Evolutionary conservation across 2,329 filamentous ascomycete genomes (phyloP), one percentile per base, ranked within the genome.

Genomic region (Aspergillus tanneri): DNA sequence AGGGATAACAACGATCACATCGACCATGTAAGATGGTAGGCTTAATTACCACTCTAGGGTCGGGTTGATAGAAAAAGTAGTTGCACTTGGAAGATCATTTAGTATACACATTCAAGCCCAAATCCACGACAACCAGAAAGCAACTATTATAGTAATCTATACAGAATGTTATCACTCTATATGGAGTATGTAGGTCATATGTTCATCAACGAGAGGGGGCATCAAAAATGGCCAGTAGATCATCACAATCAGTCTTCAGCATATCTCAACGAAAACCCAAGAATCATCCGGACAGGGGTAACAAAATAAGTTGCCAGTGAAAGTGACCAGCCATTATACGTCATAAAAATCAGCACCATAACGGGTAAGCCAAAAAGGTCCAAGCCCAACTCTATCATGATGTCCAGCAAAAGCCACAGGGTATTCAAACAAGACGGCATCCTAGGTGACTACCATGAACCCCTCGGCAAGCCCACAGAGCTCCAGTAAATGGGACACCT

Each of bases 341-440:
- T 42, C 43, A 47, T 43, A 43, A 44, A 19, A 42, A 42, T 25
- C 40, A 32, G 24, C 24, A 32, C 27, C 27, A 38, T 25, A 39
- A 24, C 21, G 35, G 28, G 23, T 11, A 18, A 23, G 25, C 25
- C 27, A 28, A 50, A 25, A 46, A 41, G 47, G 43, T 14, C 37
- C 19, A 36, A n/a, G 21, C 30, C 30, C 45, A 41, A 27, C 40
- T 47, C 47, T 25, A 27, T 34, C 44, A 49, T 57, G 40, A 52
- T 54, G 38, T 35, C 46, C 28, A 47, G 38, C 37, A 45, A 52
- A 46, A 32, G 48, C 34, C 14, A 52, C 35, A 43, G 51, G 53
- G 49, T 54, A 56, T 54, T 48, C 37, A 53, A 52, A 54, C 49
- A 52, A 50, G 37, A 54, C 36, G 43, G 52, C 28, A 55, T 49